These are phyloP conservation scores for Corynespora cassiicola DNA, from an alignment of 2,329 filamentous ascomycete genomes.

Conservation along the genomic window DNA sequence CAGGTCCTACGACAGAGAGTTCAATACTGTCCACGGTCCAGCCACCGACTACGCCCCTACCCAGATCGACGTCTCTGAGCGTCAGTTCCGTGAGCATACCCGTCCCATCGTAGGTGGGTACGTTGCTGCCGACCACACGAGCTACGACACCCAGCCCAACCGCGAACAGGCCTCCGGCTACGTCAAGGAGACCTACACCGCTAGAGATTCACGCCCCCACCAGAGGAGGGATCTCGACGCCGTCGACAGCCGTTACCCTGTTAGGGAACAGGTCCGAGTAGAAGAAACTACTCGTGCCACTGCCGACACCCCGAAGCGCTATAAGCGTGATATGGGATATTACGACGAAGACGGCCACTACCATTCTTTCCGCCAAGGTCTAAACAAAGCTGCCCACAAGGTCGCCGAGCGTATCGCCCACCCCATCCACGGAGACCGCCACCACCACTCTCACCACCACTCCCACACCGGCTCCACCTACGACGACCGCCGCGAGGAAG, in stretches of 20 bases:
- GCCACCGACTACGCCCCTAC: conserved; percentile 63
- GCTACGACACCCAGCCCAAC: conserved; percentile 41
- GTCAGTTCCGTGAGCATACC: conserved; percentile 71
- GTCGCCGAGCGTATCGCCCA: conserved; percentile 68
- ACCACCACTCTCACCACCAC: conserved; percentile 50
- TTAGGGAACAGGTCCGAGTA: conserved; percentile 56
- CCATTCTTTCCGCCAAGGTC: conserved; percentile 75
- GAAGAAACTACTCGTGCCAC: conserved; percentile 57
- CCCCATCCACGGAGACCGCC: conserved; percentile 65
- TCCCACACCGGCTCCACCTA: conserved; percentile 42
- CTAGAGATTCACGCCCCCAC: conserved; percentile 48
- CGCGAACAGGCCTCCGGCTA: conserved; percentile 49
- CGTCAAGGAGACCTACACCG: conserved; percentile 45
- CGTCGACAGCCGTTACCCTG: conserved; percentile 48
- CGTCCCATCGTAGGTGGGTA: conserved; percentile 58
- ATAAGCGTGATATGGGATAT: conserved; percentile 74
- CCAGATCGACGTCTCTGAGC: conserved; percentile 62
- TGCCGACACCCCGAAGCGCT: conserved; percentile 57
- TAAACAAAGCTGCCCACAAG: conserved; percentile 64
- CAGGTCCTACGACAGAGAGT: conserved; percentile 54
- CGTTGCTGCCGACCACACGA: conserved; percentile 51
- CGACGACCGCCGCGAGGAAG: conserved; percentile 50
- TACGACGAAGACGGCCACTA: conserved; percentile 81
- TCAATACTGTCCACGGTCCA: conserved; percentile 54
- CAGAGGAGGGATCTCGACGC: conserved; percentile 39